Percentiles rank a stretch among this genome's conserved stretches.
phyloP scores from a whole-genome alignment of 306 rosid species.

The Delonix regia region DNA sequence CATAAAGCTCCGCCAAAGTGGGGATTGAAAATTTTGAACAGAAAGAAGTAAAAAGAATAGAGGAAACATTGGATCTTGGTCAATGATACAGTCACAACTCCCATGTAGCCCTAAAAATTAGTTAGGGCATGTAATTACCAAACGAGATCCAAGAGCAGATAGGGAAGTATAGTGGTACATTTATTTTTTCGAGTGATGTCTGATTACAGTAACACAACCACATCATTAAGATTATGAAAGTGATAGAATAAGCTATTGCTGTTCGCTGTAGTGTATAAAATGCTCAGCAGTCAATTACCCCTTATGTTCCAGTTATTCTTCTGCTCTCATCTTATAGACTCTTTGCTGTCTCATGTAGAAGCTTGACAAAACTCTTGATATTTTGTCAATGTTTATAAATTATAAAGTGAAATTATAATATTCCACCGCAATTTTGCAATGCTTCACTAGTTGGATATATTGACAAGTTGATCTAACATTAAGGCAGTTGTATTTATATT shows the following conservation, averaged over 20 bases:
- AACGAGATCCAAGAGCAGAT: slow-evolving; percentile 50
- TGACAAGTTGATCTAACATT: neutral
- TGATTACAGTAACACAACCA: slow-evolving; percentile 51
- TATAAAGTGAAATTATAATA: neutral
- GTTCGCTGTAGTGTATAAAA: slow-evolving; percentile 53
- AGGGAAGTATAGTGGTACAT: slow-evolving; percentile 54
- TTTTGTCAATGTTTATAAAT: slow-evolving; percentile 23
- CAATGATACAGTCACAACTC: slow-evolving; percentile 49
- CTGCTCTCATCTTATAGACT: neutral
- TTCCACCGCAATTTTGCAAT: neutral
- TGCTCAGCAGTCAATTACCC: slow-evolving; percentile 42
- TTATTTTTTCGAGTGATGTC: slow-evolving; percentile 49
- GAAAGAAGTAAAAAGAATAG: slow-evolving; percentile 37
- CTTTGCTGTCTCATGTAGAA: slow-evolving; percentile 20
- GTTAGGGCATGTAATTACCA: slow-evolving; percentile 77
- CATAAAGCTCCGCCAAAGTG: slow-evolving; percentile 53
- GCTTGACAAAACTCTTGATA: slow-evolving; percentile 16
- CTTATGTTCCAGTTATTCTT: slow-evolving; percentile 32
- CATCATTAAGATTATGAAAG: slow-evolving; percentile 66
- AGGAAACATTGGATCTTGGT: slow-evolving; percentile 39
- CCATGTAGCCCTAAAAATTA: slow-evolving; percentile 83
- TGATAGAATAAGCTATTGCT: slow-evolving; percentile 58
- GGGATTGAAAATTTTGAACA: slow-evolving; percentile 52
- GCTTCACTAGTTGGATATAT: neutral
- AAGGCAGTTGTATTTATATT: neutral